A percentile compares a stretch with the other conserved stretches of the same genome.
Conservation (phyloP, 106 monocot species). For the Dendrobium nobile region DNA sequence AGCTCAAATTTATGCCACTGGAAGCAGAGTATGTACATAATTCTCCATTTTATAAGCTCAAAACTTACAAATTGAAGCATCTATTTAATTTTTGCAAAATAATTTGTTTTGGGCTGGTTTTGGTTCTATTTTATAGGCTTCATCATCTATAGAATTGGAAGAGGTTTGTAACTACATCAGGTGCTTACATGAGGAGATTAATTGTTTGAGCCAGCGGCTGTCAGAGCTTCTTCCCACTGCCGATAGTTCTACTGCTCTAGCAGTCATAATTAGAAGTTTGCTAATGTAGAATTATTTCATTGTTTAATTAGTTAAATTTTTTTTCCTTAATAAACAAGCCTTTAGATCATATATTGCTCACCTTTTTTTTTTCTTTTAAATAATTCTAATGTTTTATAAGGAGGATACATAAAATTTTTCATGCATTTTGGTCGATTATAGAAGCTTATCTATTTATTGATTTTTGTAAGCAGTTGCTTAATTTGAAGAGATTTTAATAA, state of each 20-base stretch:
- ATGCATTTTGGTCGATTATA: too few relatives aligned
- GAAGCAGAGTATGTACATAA: background rate
- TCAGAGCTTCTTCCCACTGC: constrained; percentile 40
- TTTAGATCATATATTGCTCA: too few relatives aligned
- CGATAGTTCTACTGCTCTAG: constrained; percentile 12
- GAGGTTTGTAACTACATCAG: constrained; percentile 60
- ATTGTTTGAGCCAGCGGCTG: constrained; percentile 51
- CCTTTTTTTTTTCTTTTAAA: too few relatives aligned
- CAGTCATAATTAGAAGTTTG: too few relatives aligned
- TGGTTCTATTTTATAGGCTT: constrained; percentile 18
- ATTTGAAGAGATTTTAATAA: too few relatives aligned
- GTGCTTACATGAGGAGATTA: constrained; percentile 43
- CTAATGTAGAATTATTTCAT: too few relatives aligned
- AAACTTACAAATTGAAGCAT: background rate
- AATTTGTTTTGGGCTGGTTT: background rate
- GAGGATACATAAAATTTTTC: too few relatives aligned
- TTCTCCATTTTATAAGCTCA: background rate
- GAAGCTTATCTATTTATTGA: too few relatives aligned
- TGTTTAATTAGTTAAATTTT: too few relatives aligned
- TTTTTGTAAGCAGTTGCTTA: too few relatives aligned
- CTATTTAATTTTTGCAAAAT: background rate
- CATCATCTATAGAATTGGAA: constrained; percentile 38
- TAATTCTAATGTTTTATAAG: too few relatives aligned
- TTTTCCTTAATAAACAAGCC: too few relatives aligned
- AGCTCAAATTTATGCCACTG: background rate